Conservation (phyloP, 129 eudicot species). For the Pittosporum tobira region DNA sequence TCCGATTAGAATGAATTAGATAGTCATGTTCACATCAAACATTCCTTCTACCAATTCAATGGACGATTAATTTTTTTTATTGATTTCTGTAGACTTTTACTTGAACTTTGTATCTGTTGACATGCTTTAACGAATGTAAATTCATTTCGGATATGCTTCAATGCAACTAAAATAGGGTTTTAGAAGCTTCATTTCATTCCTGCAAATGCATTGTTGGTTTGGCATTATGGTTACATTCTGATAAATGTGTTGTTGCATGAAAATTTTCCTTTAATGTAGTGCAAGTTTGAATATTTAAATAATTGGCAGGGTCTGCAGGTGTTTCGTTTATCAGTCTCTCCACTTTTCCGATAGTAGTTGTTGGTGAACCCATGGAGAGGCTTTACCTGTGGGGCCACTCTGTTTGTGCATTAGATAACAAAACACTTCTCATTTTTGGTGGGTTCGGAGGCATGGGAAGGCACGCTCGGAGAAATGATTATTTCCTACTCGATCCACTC, state of each 20-base stretch:
- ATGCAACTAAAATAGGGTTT: background rate
- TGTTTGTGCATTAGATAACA: conserved; percentile 38
- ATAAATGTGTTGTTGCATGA: conserved; percentile 39
- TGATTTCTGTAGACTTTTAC: too few species aligned
- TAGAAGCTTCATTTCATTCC: background rate
- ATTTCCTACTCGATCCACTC: conserved; percentile 48
- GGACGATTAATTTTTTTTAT: too few species aligned
- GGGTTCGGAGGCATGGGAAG: conserved; percentile 97
- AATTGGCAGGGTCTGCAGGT: conserved; percentile 51
- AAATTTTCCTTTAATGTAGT: conserved; percentile 19
- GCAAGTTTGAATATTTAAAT: conserved; percentile 47
- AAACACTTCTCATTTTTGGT: conserved; percentile 62
- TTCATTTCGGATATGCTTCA: background rate
- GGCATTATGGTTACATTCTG: conserved; percentile 21
- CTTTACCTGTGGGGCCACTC: conserved; percentile 96
- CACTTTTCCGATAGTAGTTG: conserved; percentile 25
- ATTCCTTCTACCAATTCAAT: too few species aligned
- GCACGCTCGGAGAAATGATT: conserved; percentile 80
- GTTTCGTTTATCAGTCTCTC: conserved; percentile 32
- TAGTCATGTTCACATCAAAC: too few species aligned
- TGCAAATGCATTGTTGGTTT: background rate
- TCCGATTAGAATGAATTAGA: background rate
- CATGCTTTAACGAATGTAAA: too few species aligned
- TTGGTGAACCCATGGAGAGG: conserved; percentile 74
- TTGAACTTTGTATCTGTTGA: too few species aligned